Evolutionary conservation across 345 rosid species (phyloP).

Genomic region (Murraya koenigii): DNA sequence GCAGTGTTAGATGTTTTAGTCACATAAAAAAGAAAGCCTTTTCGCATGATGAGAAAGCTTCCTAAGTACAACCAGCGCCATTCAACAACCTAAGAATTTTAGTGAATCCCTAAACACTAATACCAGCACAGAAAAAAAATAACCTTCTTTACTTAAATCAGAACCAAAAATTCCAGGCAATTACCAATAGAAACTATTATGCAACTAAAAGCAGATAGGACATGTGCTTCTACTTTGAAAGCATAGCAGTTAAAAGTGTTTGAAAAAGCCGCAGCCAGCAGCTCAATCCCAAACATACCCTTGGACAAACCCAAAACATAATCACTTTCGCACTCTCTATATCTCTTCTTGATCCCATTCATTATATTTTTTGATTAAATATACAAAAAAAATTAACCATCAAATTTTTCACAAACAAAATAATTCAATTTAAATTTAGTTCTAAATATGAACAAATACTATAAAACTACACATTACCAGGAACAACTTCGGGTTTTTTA

Average conservation of each 20-base stretch:
- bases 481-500: conserved; percentile 15
- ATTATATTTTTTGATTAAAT: too few species aligned
- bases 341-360: too few species aligned
- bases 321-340: too few species aligned
- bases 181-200: neutral
- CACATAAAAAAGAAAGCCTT: neutral
- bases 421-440: neutral
- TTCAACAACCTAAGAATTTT: neutral
- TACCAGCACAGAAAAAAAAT: neutral
- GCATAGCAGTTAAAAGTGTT: too few species aligned
- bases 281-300: too few species aligned
- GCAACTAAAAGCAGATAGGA: neutral
- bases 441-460: neutral
- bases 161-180: neutral
- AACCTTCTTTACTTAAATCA: neutral
- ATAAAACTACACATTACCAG: conserved; percentile 28
- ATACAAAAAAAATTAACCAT: neutral
- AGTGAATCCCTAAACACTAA: neutral
- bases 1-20: conserved; percentile 17
- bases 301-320: too few species aligned
- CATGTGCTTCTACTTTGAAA: neutral
- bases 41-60: neutral
- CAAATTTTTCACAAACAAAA: neutral
- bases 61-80: neutral
- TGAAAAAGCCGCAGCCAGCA: too few species aligned